phyloP scores from a whole-genome alignment of 768 basidiomycete genomes.

The Epithele typhae region DNA sequence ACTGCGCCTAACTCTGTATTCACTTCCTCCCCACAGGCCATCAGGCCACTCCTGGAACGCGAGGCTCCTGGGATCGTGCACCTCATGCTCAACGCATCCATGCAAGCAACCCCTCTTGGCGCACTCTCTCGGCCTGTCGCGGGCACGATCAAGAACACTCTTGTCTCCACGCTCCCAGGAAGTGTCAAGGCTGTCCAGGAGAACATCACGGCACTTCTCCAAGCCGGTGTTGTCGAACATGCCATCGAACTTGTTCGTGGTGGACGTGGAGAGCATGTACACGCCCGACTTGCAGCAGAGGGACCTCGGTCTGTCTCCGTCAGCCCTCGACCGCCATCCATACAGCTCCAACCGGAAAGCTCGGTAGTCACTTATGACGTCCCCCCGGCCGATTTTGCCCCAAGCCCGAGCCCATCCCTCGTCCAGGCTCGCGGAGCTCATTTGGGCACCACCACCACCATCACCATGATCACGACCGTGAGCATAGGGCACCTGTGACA shows the following conservation, averaged over 20 bases:
- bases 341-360: too few relatives aligned
- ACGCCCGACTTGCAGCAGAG: conserved; percentile 41
- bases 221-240: conserved; percentile 56
- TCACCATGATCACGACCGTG: conserved; percentile 30
- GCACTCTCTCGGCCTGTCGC: conserved; percentile 82
- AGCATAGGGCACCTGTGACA: conserved; percentile 47
- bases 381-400: too few relatives aligned
- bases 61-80: conserved; percentile 71
- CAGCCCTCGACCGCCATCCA: too few relatives aligned
- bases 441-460: conserved; percentile 31
- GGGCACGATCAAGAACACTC: conserved; percentile 59
- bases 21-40: conserved; percentile 38
- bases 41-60: conserved; percentile 60
- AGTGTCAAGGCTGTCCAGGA: conserved; percentile 84
- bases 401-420: too few relatives aligned
- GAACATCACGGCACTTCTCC: conserved; percentile 60
- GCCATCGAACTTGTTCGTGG: conserved; percentile 72
- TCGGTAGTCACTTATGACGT: too few relatives aligned
- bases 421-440: too few relatives aligned
- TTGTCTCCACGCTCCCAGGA: conserved; percentile 81
- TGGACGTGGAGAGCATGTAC: conserved; percentile 57
- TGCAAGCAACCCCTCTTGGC: conserved; percentile 73
- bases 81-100: conserved; percentile 61
- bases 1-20: not conserved
- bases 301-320: not conserved